Evolutionary conservation across 106 monocot genomes (phyloP), one percentile per base, ranked within the genome.

Genomic region (Dactylorhiza incarnata): DNA sequence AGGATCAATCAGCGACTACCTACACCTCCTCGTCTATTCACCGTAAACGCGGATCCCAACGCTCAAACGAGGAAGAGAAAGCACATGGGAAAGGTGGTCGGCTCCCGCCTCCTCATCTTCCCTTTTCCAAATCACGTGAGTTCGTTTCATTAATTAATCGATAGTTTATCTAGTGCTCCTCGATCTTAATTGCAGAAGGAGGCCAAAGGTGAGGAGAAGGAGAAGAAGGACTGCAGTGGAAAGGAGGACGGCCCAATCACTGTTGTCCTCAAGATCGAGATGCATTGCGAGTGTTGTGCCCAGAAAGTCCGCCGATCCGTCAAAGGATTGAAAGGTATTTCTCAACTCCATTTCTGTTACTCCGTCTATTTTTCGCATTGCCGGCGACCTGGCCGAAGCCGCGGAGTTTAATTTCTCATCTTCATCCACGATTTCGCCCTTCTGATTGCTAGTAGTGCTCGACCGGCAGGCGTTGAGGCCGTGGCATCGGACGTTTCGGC

Each of bases 241-340:
- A 44, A 20, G 37, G 56, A 13, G 29, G 56, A 45, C 15, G 81
- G 81, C 4, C 66, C 71, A 6, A 24, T 69, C 19, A 52, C 58
- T 2, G 83, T 80, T 16, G 80, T 77, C 4, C 14, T 86, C 59
- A 86, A 86, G 83, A 75, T 86, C 9, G 83, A 86, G 66, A 83
- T 86, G 80, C 86, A 86, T 71, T 86, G 86, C 77, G 86, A 83
- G 53, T 80, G 86, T 0, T 86, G 86, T 71, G 80, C 80, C 23
- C 37, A 75, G 51, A 80, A 78, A 62, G 50, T 86, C 70, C 68
- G 55, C 54, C 68, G 37, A 49, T 49, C 74, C 68, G 70, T 80
- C 61, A 76, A 69, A 22, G 61, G 74, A 3, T 80, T 80, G 61
- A 65, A 78, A 62, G 85, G 85, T 85, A 22, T 51, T n/a, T 50